A percentile compares a stretch with the other conserved stretches of the same genome.
Conservation (phyloP, 257 asterid genomes). For the Vinca minor region DNA sequence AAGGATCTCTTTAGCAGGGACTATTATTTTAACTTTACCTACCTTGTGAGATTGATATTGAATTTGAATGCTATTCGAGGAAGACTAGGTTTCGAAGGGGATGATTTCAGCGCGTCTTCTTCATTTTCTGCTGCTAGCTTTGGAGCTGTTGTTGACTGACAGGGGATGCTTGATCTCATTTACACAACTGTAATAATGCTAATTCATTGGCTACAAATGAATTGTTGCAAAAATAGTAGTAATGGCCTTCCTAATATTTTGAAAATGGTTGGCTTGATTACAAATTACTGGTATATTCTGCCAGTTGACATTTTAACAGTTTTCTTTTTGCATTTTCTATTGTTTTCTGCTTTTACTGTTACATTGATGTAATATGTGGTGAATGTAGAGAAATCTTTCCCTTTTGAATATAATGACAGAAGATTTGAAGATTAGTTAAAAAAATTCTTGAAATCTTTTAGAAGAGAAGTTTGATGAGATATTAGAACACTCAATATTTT, state of each 20-base stretch:
- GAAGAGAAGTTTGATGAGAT: neutral
- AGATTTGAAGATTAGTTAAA: no score
- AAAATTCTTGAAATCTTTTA: no score
- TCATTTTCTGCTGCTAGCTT: constrained; percentile 34
- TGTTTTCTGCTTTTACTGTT: neutral
- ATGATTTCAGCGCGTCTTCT: constrained; percentile 24
- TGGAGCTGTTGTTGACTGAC: constrained; percentile 41
- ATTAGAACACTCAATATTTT: neutral
- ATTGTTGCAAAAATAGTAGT: constrained; percentile 19
- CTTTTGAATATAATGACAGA: no score
- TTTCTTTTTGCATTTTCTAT: no score
- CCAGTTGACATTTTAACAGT: neutral
- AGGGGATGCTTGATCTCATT: constrained; percentile 14
- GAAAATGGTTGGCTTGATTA: constrained; percentile 24
- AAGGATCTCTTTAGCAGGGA: constrained; percentile 41
- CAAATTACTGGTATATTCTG: neutral
- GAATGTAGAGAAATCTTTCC: no score
- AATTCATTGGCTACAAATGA: constrained; percentile 15
- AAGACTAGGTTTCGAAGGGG: constrained; percentile 44
- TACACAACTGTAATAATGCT: constrained; percentile 11
- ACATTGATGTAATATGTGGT: no score
- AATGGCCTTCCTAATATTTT: constrained; percentile 27
- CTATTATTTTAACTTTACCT: constrained; percentile 51
- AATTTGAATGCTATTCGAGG: constrained; percentile 34
- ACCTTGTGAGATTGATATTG: constrained; percentile 57